Conservation (phyloP, 768 basidiomycete genomes). For the Amanita polypyramis region DNA sequence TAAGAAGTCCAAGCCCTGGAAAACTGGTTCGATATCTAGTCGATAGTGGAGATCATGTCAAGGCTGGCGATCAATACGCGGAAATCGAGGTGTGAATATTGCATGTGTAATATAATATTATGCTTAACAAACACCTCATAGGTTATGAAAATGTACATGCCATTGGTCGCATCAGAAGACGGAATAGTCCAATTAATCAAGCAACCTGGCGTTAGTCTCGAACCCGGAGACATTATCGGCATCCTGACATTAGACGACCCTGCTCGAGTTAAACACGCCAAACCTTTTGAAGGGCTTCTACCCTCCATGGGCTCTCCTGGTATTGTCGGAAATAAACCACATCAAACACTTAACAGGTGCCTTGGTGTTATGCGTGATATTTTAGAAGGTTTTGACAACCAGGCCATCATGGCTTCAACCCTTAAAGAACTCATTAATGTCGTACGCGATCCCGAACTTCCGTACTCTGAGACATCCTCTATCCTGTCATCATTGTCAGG, state of each 20-base stretch:
- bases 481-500: slow-evolving; percentile 86
- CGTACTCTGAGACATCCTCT: slow-evolving; percentile 75
- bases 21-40: slow-evolving; percentile 92
- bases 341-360: slow-evolving; percentile 74
- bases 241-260: slow-evolving; percentile 96
- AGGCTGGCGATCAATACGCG: slow-evolving; percentile 93
- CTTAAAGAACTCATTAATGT: slow-evolving; percentile 81
- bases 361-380: slow-evolving; percentile 79
- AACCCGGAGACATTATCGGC: slow-evolving; percentile 95
- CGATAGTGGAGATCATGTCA: slow-evolving; percentile 95
- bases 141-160: slow-evolving; percentile 99
- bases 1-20: slow-evolving; percentile 92
- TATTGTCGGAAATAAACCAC: slow-evolving; percentile 80
- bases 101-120: background rate
- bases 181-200: slow-evolving; percentile 94
- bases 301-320: slow-evolving; percentile 80
- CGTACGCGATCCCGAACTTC: slow-evolving; percentile 77
- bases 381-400: slow-evolving; percentile 94
- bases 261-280: slow-evolving; percentile 92
- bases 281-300: slow-evolving; percentile 93
- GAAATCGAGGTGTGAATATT: slow-evolving; percentile 76
- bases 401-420: slow-evolving; percentile 77
- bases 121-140: slow-evolving; percentile 14
- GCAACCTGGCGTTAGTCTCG: slow-evolving; percentile 93
- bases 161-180: slow-evolving; percentile 87